phyloP scores from a whole-genome alignment of 768 basidiomycete genomes.

The Lyophyllum semitale region DNA sequence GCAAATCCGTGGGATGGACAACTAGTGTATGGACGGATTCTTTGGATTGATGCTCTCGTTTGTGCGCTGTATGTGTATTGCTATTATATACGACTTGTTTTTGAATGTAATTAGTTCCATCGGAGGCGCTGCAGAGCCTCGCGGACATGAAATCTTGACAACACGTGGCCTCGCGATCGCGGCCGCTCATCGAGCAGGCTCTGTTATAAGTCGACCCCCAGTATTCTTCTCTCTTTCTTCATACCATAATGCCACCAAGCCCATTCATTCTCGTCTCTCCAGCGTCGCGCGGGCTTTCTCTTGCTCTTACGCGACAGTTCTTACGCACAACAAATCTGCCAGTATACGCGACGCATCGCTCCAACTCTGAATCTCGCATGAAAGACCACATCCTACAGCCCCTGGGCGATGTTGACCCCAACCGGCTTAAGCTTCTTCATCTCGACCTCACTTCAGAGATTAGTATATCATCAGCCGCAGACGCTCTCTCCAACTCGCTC shows the following conservation, averaged over 20 bases:
- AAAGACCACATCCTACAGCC: slow-evolving; percentile 43
- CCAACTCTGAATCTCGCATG: slow-evolving; percentile 33
- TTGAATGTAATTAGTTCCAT: no score
- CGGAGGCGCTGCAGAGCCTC: no score
- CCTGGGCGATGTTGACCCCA: slow-evolving; percentile 41
- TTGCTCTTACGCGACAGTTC: slow-evolving; percentile 55
- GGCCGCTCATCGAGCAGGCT: background rate
- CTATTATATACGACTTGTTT: slow-evolving; percentile 4
- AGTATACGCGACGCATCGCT: slow-evolving; percentile 57
- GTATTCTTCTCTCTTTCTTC: background rate
- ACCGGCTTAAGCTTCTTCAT: slow-evolving; percentile 45
- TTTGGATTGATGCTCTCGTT: background rate
- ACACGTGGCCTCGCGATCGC: slow-evolving; percentile 16
- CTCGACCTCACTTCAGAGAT: slow-evolving; percentile 55
- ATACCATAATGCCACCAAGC: slow-evolving; percentile 19
- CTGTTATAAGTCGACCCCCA: background rate
- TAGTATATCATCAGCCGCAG: slow-evolving; percentile 50
- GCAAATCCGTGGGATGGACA: slow-evolving; percentile 34
- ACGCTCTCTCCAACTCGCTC: slow-evolving; percentile 38
- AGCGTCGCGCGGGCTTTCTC: slow-evolving; percentile 56
- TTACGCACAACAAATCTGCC: slow-evolving; percentile 51
- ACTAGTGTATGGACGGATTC: slow-evolving; percentile 1
- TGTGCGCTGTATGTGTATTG: slow-evolving; percentile 12
- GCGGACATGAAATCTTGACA: background rate
- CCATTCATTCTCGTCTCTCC: slow-evolving; percentile 58